Evolutionary conservation across 768 basidiomycete species (phyloP), one percentile per base, ranked within the genome.

Genomic region (Mycena rosella): DNA sequence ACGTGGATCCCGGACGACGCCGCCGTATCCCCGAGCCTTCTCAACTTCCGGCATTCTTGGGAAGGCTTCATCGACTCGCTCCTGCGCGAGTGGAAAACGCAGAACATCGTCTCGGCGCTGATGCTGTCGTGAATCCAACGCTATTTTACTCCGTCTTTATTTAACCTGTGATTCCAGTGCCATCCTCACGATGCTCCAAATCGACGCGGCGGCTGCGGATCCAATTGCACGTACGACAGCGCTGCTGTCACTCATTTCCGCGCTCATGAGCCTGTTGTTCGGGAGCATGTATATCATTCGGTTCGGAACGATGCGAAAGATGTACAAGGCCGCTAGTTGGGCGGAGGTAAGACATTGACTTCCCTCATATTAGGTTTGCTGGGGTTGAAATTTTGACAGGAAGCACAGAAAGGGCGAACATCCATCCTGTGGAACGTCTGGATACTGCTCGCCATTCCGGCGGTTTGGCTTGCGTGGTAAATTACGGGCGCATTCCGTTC

Each of bases 281-380:
- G 89, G 89, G 0, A 88, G 88, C 68, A 79, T 88, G 40, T 90
- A 86, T 72, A 89, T 88, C 22, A 77, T 90, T 15, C 80, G 86
- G 27, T 90, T 90, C 55, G 85, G 85, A 15, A 85, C 83, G 0
- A 89, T 90, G 89, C 82, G 84, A 29, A 87, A 81, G 67, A 89
- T 90, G 87, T 80, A 85, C 73, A 84, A 84, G 63, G 89, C 89
- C 9, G 83, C 83, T 5, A 82, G 81, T 57, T 90, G 89, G 89
- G 87, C 88, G 4, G 86, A 89, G 76, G 88, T 87, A 72, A 44
- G 59, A 38, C 8, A 44, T n/a, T 14, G 6, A n/a, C 20, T 44
- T 38, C 38, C 10, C 42, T 44, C 15, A 44, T 44, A 44, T 44
- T 38, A 5, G 3, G 17, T 4, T 2, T 44, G 20, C 42, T 44